phyloP scores from a whole-genome alignment of 345 rosid species.

The Dipteronia dyeriana region DNA sequence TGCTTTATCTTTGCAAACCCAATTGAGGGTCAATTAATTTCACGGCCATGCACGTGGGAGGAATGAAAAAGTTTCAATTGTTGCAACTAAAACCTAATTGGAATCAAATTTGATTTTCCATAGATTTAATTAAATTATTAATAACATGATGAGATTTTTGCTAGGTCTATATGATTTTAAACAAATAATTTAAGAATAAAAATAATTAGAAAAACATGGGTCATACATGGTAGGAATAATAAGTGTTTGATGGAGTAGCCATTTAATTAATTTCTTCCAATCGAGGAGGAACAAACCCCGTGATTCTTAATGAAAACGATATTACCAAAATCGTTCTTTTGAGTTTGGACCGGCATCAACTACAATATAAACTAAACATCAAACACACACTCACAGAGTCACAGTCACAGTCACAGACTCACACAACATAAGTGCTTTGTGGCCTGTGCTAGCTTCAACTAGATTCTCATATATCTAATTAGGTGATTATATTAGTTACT shows the following conservation, averaged over 20 bases:
- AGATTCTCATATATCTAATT: not conserved
- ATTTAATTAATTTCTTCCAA: not conserved
- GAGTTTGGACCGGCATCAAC: constrained; percentile 21
- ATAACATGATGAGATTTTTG: not conserved
- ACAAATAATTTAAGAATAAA: not conserved
- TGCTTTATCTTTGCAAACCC: constrained; percentile 1
- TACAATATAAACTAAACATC: constrained; percentile 36
- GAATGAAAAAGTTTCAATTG: constrained; percentile 32
- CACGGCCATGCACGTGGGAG: constrained; percentile 35
- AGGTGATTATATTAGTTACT: not conserved
- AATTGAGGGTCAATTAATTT: constrained; percentile 8
- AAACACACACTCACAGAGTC: constrained; percentile 11
- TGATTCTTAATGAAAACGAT: constrained; percentile 37
- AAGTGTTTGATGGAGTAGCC: not conserved
- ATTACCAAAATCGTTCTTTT: constrained; percentile 29
- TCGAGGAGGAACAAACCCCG: constrained; percentile 33
- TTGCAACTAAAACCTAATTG: constrained; percentile 11
- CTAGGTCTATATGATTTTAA: not conserved
- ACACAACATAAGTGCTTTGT: not conserved
- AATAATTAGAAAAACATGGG: not conserved
- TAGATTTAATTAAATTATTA: not conserved
- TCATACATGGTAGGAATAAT: not conserved
- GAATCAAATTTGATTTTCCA: not conserved
- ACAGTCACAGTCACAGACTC: too few relatives aligned
- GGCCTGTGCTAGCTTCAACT: constrained; percentile 5